Base-by-base conservation (phyloP, 1,284 basidiomycete species). In the Irpex lacteus region DNA sequence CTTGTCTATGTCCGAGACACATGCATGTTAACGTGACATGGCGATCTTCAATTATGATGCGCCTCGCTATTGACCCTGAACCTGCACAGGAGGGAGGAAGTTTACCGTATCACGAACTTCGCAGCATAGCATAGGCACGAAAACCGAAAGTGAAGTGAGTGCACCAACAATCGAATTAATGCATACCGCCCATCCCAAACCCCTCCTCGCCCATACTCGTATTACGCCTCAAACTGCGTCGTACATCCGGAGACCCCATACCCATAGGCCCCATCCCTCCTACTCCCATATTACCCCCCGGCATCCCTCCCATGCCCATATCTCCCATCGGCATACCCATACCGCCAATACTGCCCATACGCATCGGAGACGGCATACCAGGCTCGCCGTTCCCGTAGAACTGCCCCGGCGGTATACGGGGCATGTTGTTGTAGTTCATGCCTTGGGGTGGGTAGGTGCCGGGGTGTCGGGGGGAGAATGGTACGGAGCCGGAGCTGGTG, bases 391-490 rank as follows among this genome's bases (percentile, higher is more conserved):
- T 72, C 2, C 70, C 74, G 56, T 73, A 75, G 66, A 74, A 74
- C 59, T 75, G 74, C 3, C 62, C 59, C 1, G 72, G 65, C 2
- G 74, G 66, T 1, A 74, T 69, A 6, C 69, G 62, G 18, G 62
- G 50, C 66, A 73, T 72, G 63, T 67, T 66, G 40, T 65, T 66
- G 64, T 66, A 70, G 2, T 65, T 66, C 66, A 73, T 71, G 40
- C 66, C 67, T 34, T 69, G 73, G 63, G 75, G 72, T 57, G 67
- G 58, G 64, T 73, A 72, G 26, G 76, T 73, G 60, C 70, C 71
- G n/a, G 72, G 73, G 63, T 74, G 68, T 67, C 76, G 65, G 13
- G 74, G 72, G 21, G 74, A 86, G 76, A 59, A 77, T 11, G 72
- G 37, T 40, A 62, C 67, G 62, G 58, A 65, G 54, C 54, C 59